Evolutionary conservation across 495 filamentous ascomycete genomes (phyloP), one percentile per base, ranked within the genome.

Genomic region (Entonaema liquescens): DNA sequence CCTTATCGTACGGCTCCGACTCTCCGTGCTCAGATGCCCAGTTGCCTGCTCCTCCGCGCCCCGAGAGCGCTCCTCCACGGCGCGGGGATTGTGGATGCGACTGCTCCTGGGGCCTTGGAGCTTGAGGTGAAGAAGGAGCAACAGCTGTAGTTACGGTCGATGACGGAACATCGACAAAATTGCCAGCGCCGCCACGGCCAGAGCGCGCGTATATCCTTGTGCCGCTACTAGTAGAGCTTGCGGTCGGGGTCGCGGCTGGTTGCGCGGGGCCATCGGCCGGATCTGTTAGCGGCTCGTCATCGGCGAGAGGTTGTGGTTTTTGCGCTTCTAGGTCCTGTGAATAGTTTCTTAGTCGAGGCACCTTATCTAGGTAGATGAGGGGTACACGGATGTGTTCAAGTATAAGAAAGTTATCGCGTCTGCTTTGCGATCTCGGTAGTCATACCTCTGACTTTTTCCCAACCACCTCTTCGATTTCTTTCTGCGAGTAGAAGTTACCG

Each of bases 141-240:
- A 31, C 19, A 21, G 8, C 31, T 9, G 19, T 40, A 17, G 33
- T 12, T 57, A 38, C n/a, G 9, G 29, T 6, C n/a, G 54, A 15
- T 1, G 42, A 47, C n/a, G 55, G 38, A 17, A 82, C 78, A 47
- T 80, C 76, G 70, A 80, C 74, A 75, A 86, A 88, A 80, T 90
- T 91, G 17, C 89, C 88, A 0, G 85, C 86, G 33, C 88, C 89
- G 64, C 88, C 88, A 26, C 89, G 86, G 13, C 88, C 88, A 44
- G 78, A 79, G 62, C 85, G 84, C 9, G 78, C 75, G 78, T 87
- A 89, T 54, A 79, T 62, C 62, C 71, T 36, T 40, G 71, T 7
- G 66, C 56, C 50, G 59, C 53, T 13, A 31, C 33, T 40, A 49
- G 23, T 62, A 26, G 13, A 8, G 58, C 57, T 36, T 47, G 55